Evolutionary conservation across 345 rosid species (phyloP).

Genomic region (Anastatica hierochuntica): DNA sequence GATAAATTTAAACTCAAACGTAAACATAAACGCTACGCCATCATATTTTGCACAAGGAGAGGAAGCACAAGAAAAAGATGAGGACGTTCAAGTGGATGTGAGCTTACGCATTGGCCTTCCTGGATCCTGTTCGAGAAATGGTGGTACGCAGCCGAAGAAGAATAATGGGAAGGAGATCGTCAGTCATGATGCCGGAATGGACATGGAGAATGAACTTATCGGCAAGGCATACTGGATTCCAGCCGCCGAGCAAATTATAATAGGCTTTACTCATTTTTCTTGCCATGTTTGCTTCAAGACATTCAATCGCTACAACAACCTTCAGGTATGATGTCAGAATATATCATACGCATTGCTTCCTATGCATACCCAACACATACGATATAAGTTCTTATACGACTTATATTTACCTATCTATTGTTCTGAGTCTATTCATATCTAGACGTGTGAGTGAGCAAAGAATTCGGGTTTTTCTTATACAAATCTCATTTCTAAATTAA

Average conservation of each 20-base stretch:
- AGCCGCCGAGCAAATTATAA: slow-evolving; percentile 61
- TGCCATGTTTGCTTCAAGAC: slow-evolving; percentile 84
- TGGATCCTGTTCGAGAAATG: slow-evolving; percentile 17
- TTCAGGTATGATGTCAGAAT: slow-evolving; percentile 43
- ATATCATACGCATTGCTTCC: not conserved
- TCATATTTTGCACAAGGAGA: not conserved
- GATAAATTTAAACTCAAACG: slow-evolving; percentile 12
- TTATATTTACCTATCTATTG: not conserved
- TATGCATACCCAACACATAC: slow-evolving; percentile 9
- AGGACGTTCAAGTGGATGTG: slow-evolving; percentile 25
- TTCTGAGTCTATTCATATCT: not conserved
- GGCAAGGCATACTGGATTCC: slow-evolving; percentile 69
- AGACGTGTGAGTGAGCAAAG: too few species aligned
- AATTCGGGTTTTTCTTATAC: too few species aligned
- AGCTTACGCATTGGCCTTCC: slow-evolving; percentile 78
- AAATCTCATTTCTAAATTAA: too few species aligned
- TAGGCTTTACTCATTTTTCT: slow-evolving; percentile 69
- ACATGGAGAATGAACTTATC: slow-evolving; percentile 10
- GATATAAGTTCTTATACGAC: not conserved
- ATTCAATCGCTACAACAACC: slow-evolving; percentile 94
- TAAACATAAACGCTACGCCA: slow-evolving; percentile 15
- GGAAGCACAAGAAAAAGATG: slow-evolving; percentile 15
- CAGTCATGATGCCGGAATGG: slow-evolving; percentile 10
- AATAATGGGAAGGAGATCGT: slow-evolving; percentile 17
- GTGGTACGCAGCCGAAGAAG: slow-evolving; percentile 4